Percentiles rank a stretch among this genome's conserved stretches.
phyloP scores from a whole-genome alignment of 257 asterid species.

The Solanum sparsipilum region DNA sequence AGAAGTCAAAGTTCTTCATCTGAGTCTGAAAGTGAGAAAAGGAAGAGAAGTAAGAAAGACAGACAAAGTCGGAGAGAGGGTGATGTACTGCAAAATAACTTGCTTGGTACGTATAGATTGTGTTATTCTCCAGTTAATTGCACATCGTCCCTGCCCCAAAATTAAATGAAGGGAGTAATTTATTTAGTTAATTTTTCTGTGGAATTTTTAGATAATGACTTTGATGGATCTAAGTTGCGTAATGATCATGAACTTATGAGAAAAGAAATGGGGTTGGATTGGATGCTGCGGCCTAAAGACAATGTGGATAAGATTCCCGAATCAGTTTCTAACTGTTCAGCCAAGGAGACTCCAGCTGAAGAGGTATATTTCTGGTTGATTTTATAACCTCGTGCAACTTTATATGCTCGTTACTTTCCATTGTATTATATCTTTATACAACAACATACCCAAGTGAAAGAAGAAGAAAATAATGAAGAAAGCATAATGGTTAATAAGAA shows the following conservation, averaged over 20 bases:
- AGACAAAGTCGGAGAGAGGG: slow-evolving; percentile 1
- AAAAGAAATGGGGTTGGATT: slow-evolving; percentile 90
- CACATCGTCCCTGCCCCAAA: background rate
- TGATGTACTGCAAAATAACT: slow-evolving; percentile 8
- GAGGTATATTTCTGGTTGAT: slow-evolving; percentile 35
- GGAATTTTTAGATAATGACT: slow-evolving; percentile 17
- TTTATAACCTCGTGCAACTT: background rate
- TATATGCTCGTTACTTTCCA: background rate
- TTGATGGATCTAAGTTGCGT: slow-evolving; percentile 26
- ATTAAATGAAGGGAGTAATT: background rate
- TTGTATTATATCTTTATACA: background rate
- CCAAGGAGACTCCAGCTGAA: slow-evolving; percentile 41
- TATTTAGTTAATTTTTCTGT: background rate
- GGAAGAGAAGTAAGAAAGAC: slow-evolving; percentile 9
- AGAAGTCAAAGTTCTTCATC: slow-evolving; percentile 28
- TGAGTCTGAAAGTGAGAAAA: slow-evolving; percentile 15
- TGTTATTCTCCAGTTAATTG: background rate
- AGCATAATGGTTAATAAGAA: background rate
- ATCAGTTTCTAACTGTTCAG: slow-evolving; percentile 20
- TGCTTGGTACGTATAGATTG: slow-evolving; percentile 14
- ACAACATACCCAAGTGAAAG: no score
- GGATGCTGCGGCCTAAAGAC: slow-evolving; percentile 85
- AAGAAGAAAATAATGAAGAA: no score
- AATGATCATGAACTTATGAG: slow-evolving; percentile 26
- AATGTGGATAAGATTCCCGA: slow-evolving; percentile 18